Percentiles rank a stretch among this genome's conserved stretches.
These are phyloP conservation scores for Candida qinlingensis DNA, from an alignment of 805 yeast species.

Conservation along the genomic window DNA sequence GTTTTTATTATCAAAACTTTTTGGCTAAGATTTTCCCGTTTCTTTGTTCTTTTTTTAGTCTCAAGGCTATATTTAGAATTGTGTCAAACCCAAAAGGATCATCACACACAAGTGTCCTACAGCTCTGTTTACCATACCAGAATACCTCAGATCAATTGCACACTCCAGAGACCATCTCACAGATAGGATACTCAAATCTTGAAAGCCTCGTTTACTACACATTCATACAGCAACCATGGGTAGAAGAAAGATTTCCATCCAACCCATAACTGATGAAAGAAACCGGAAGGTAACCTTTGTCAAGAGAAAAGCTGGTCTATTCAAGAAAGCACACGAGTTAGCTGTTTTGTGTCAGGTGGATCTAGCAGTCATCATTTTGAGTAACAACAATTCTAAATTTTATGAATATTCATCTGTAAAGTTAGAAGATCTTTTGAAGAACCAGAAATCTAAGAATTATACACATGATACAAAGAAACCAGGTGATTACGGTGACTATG, in stretches of 20 bases:
- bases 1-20: neutral
- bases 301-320: conserved; percentile 90
- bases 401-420: conserved; percentile 80
- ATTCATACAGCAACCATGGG: conserved; percentile 56
- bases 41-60: conserved; percentile 7
- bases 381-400: conserved; percentile 68
- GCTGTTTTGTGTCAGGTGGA: conserved; percentile 91
- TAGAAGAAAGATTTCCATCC: conserved; percentile 90
- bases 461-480: conserved; percentile 61
- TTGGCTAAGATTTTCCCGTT: neutral
- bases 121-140: no score
- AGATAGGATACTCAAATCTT: no score
- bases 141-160: no score
- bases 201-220: neutral
- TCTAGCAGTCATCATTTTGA: conserved; percentile 82
- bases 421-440: conserved; percentile 43
- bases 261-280: conserved; percentile 86
- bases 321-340: conserved; percentile 57
- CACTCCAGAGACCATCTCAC: no score
- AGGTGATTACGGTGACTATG: conserved; percentile 58
- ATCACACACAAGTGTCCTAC: no score
- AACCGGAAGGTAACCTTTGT: conserved; percentile 84
- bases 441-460: conserved; percentile 29
- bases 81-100: conserved; percentile 5
- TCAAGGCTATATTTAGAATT: conserved; percentile 9